Conservation (phyloP, 768 basidiomycete genomes). For the Guyanaporus albipodus region DNA sequence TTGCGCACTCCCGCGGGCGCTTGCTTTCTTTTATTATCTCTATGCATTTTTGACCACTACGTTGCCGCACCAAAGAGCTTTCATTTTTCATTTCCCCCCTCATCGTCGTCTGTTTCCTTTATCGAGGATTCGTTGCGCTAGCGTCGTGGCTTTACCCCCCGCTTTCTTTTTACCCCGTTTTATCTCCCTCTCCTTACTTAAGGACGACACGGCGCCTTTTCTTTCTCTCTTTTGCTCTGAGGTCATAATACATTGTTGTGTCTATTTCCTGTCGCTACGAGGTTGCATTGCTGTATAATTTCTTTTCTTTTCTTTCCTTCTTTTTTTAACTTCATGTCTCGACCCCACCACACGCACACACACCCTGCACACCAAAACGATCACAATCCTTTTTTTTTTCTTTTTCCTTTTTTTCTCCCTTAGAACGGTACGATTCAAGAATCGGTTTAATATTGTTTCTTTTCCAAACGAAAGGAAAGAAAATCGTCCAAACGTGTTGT, state of each 20-base stretch:
- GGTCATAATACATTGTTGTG: constrained; percentile 28
- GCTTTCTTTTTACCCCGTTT: too few species aligned
- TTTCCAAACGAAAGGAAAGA: too few species aligned
- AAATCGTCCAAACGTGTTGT: too few species aligned
- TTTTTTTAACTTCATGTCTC: too few species aligned
- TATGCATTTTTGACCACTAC: constrained; percentile 29
- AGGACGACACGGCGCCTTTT: constrained; percentile 26
- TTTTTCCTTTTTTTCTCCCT: too few species aligned
- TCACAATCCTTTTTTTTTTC: constrained; percentile 21
- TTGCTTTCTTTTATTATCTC: constrained; percentile 20
- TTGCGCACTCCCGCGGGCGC: background rate
- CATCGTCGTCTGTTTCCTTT: constrained; percentile 5
- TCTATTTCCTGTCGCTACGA: constrained; percentile 23
- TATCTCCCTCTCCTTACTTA: constrained; percentile 14
- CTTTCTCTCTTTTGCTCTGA: constrained; percentile 17
- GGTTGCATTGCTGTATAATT: constrained; percentile 33
- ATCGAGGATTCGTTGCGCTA: constrained; percentile 22
- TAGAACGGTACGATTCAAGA: too few species aligned
- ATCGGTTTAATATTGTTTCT: constrained; percentile 20
- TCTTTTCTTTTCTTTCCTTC: constrained; percentile 6
- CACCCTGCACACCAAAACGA: constrained; percentile 18
- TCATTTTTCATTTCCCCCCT: too few species aligned
- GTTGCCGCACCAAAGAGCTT: constrained; percentile 24
- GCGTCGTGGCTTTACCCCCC: constrained; percentile 17
- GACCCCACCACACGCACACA: too few species aligned